Percentiles rank a stretch among this genome's conserved stretches.
These are phyloP conservation scores for Mucor ambiguus DNA, from an alignment of 371 early-diverging fungal species.

Conservation along the genomic window DNA sequence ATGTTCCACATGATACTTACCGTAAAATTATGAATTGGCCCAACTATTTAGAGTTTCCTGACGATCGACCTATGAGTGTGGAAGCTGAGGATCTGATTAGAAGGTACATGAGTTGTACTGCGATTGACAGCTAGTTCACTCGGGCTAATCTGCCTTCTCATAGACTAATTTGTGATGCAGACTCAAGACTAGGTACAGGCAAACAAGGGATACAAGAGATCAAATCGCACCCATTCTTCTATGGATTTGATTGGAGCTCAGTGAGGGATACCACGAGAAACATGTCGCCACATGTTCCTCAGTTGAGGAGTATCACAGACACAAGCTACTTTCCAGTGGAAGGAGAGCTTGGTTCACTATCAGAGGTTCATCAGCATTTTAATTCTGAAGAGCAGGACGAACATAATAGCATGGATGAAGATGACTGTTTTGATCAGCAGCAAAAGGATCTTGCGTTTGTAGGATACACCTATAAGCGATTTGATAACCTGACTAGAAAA, in stretches of 20 bases:
- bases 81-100: constrained; percentile 91
- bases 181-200: constrained; percentile 68
- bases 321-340: constrained; percentile 97
- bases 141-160: constrained; percentile 18
- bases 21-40: constrained; percentile 97
- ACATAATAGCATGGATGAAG: background rate
- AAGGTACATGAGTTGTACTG: background rate
- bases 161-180: constrained; percentile 86
- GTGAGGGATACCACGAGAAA: constrained; percentile 67
- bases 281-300: constrained; percentile 91
- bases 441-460: background rate
- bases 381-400: background rate
- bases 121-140: background rate
- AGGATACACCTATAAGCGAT: background rate
- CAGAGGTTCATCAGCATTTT: background rate
- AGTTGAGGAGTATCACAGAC: constrained; percentile 93
- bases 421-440: background rate
- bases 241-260: constrained; percentile 91
- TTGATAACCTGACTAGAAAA: background rate
- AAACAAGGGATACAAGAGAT: constrained; percentile 85
- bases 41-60: constrained; percentile 87
- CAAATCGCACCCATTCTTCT: constrained; percentile 95
- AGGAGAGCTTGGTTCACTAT: constrained; percentile 27
- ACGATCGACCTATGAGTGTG: constrained; percentile 87
- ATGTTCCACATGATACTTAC: constrained; percentile 95